Evolutionary conservation across 164 flowering plant genomes (phyloP).

Genomic region (Aristolochia fimbriata): DNA sequence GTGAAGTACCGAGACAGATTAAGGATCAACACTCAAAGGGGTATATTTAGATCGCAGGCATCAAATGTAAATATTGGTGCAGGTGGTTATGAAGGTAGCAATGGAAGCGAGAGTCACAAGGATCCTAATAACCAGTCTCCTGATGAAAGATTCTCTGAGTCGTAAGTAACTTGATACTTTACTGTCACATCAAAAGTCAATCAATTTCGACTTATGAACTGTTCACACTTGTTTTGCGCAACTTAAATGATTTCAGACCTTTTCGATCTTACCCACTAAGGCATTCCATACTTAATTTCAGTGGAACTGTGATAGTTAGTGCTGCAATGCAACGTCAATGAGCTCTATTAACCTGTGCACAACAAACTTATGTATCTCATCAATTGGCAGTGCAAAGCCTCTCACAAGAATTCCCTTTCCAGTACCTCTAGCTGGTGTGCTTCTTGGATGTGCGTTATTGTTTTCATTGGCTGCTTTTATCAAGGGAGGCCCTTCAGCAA

Average conservation of each 20-base stretch:
- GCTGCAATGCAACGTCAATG: no score
- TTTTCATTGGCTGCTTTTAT: background rate
- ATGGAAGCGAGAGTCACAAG: background rate
- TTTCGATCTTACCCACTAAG: no score
- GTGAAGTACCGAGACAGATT: background rate
- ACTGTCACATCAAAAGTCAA: no score
- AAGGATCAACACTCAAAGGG: background rate
- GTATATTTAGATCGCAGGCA: background rate
- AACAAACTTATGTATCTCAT: background rate
- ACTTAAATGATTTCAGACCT: no score
- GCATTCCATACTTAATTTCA: no score
- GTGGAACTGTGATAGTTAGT: no score
- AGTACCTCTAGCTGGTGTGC: background rate
- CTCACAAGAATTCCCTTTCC: background rate
- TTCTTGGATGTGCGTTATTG: background rate
- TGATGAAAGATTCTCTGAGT: background rate
- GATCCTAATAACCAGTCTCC: background rate
- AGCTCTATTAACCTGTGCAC: background rate
- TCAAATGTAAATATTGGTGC: constrained; percentile 1
- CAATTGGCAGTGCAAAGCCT: background rate
- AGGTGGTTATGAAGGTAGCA: background rate
- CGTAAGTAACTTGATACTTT: background rate
- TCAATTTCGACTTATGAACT: no score
- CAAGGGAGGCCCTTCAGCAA: background rate
- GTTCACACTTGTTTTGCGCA: no score